These are phyloP conservation scores for Suillus subaureus DNA, from an alignment of 768 basidiomycete genomes.

Conservation along the genomic window DNA sequence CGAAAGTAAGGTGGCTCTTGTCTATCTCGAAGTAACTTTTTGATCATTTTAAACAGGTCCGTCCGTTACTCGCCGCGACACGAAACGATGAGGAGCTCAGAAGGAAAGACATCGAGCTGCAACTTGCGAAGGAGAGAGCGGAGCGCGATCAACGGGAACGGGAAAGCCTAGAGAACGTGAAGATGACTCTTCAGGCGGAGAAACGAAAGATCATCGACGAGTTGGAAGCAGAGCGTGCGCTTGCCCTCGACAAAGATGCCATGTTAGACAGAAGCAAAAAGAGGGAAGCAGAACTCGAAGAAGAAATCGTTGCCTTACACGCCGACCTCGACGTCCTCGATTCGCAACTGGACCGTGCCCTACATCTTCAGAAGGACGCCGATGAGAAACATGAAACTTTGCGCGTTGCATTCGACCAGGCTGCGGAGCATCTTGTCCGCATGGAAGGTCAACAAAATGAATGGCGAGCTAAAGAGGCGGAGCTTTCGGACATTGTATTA, in stretches of 20 bases:
- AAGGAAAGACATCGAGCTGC: slow-evolving; percentile 83
- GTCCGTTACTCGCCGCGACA: slow-evolving; percentile 90
- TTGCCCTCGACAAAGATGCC: slow-evolving; percentile 81
- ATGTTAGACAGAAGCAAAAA: slow-evolving; percentile 83
- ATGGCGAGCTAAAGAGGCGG: slow-evolving; percentile 65
- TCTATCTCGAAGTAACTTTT: slow-evolving; percentile 12
- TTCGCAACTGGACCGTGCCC: slow-evolving; percentile 80
- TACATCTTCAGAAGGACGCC: slow-evolving; percentile 75
- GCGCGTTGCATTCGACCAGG: slow-evolving; percentile 75
- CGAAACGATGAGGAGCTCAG: slow-evolving; percentile 90
- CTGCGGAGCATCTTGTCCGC: slow-evolving; percentile 82
- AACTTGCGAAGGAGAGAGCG: slow-evolving; percentile 78
- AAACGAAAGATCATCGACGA: slow-evolving; percentile 82
- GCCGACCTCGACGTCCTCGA: slow-evolving; percentile 83
- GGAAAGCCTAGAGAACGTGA: slow-evolving; percentile 75
- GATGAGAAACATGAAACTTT: slow-evolving; percentile 79
- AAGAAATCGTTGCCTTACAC: slow-evolving; percentile 80
- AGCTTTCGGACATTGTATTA: slow-evolving; percentile 59
- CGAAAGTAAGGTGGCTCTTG: slow-evolving; percentile 58
- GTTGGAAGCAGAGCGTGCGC: slow-evolving; percentile 78
- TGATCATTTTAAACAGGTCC: slow-evolving; percentile 54
- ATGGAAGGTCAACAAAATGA: slow-evolving; percentile 77
- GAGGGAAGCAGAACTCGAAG: slow-evolving; percentile 83
- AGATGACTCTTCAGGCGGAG: slow-evolving; percentile 81
- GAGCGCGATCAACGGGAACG: slow-evolving; percentile 85